Evolutionary conservation across 768 basidiomycete genomes (phyloP), one percentile per base, ranked within the genome.

Genomic region (Boletus pseudopeckii): DNA sequence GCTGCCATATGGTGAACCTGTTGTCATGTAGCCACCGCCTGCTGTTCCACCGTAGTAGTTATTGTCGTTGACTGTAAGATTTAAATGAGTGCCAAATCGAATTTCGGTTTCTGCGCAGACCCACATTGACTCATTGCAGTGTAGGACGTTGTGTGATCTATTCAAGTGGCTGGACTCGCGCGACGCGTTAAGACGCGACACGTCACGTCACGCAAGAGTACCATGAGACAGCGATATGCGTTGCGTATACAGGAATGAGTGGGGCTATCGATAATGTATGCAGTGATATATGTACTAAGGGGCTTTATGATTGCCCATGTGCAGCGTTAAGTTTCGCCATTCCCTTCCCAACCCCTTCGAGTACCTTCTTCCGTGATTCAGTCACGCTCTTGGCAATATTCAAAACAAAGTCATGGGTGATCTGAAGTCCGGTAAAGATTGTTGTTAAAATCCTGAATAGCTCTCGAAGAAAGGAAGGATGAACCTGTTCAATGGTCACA

Each of bases 301-400:
- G 18, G 46, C 32, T 30, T 56, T 49, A 72, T 52, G 59, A 47
- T 53, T 71, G 61, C 37, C 65, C 62, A 40, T 81, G 74, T 11
- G 70, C 72, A 36, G 75, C 69, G 61, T 72, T 74, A 43, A 86
- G 67, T 46, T 81, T 82, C n/a, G 68, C 62, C 51, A 88, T 75
- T 17, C 90, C 89, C 64, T 86, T 90, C 28, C 81, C 84, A 39
- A 85, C 73, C 26, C 88, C 89, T 51, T 88, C 88, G 20, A 83
- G 68, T 7, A 86, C 80, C 68, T 83, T 88, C 67, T 81, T 88
- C 39, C 85, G 83, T 4, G 89, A 73, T 26, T 92, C 89, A 7
- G 76, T 79, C 37, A 86, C 69, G 61, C 75, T 86, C 73, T 87
- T 89, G 13, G 80, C 81, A 26, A 86, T 69, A 20, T 75, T 75